Evolutionary conservation across 1,284 basidiomycete genomes (phyloP).

Genomic region (Tylopilus orsonianus): DNA sequence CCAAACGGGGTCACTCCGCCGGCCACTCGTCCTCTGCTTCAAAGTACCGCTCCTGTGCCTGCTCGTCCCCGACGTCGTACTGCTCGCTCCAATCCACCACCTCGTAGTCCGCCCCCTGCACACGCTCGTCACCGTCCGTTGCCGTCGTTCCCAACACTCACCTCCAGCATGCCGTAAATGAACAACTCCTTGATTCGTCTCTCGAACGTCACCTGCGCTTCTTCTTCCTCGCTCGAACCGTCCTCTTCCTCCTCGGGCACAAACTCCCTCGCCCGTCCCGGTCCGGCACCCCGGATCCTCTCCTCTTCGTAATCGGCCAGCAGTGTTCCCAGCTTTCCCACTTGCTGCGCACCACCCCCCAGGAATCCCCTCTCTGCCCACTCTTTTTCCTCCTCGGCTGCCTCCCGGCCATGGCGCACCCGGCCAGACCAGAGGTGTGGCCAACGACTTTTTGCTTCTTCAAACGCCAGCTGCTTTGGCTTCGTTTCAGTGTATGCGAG

Average conservation of each 20-base stretch:
- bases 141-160: slow-evolving; percentile 33
- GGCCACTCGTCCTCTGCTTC: slow-evolving; percentile 60
- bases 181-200: slow-evolving; percentile 64
- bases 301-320: slow-evolving; percentile 74
- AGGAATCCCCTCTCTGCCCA: slow-evolving; percentile 69
- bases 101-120: slow-evolving; percentile 69
- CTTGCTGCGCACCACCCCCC: slow-evolving; percentile 53
- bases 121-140: slow-evolving; percentile 2
- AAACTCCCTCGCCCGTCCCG: slow-evolving; percentile 43
- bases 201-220: slow-evolving; percentile 52
- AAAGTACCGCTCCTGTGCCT: slow-evolving; percentile 76
- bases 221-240: slow-evolving; percentile 52
- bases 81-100: slow-evolving; percentile 73
- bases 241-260: slow-evolving; percentile 69
- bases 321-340: slow-evolving; percentile 67
- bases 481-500: slow-evolving; percentile 54
- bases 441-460: slow-evolving; percentile 55
- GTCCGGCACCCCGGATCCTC: slow-evolving; percentile 48
- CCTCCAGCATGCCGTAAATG: slow-evolving; percentile 75
- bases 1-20: slow-evolving; percentile 19
- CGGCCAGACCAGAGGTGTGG: slow-evolving; percentile 63
- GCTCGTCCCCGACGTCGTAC: slow-evolving; percentile 60
- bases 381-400: slow-evolving; percentile 60
- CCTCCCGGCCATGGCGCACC: slow-evolving; percentile 47
- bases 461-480: slow-evolving; percentile 55